Percentiles rank a stretch among this genome's conserved stretches.
Evolutionary conservation across 2,329 filamentous ascomycete species (phyloP).

Genomic region (Blumeriella jaapii): DNA sequence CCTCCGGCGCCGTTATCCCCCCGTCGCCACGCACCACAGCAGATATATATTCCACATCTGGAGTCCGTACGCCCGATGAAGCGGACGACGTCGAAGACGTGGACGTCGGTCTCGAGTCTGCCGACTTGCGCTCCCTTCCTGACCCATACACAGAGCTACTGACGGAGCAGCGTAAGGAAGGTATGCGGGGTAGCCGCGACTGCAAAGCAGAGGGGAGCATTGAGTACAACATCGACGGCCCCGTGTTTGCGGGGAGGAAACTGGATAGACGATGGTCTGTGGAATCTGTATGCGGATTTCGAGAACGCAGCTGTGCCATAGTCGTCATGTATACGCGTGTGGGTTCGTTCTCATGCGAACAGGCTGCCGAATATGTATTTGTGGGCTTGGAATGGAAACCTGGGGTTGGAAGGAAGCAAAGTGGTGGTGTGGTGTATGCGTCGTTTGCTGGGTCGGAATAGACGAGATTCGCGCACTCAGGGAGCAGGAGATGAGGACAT

Average conservation of each 20-base stretch:
- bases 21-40: slow-evolving; percentile 16
- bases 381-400: no score
- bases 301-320: slow-evolving; percentile 7
- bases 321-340: no score
- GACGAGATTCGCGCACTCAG: no score
- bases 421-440: no score
- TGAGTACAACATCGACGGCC: slow-evolving; percentile 38
- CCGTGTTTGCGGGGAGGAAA: slow-evolving; percentile 4
- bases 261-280: slow-evolving; percentile 9
- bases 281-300: not conserved
- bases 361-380: no score
- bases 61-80: slow-evolving; percentile 22
- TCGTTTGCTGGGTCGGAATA: no score
- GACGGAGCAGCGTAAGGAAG: slow-evolving; percentile 35
- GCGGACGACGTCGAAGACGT: not conserved
- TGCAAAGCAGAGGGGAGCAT: slow-evolving; percentile 43
- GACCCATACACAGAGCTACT: slow-evolving; percentile 24
- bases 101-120: slow-evolving; percentile 22
- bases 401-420: no score
- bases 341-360: no score
- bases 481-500: not conserved
- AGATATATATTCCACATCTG: slow-evolving; percentile 16
- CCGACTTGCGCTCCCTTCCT: slow-evolving; percentile 6
- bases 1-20: slow-evolving; percentile 4
- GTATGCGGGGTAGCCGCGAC: slow-evolving; percentile 38